phyloP scores from a whole-genome alignment of 371 early-diverging fungal species.

The Mucor sp. region DNA sequence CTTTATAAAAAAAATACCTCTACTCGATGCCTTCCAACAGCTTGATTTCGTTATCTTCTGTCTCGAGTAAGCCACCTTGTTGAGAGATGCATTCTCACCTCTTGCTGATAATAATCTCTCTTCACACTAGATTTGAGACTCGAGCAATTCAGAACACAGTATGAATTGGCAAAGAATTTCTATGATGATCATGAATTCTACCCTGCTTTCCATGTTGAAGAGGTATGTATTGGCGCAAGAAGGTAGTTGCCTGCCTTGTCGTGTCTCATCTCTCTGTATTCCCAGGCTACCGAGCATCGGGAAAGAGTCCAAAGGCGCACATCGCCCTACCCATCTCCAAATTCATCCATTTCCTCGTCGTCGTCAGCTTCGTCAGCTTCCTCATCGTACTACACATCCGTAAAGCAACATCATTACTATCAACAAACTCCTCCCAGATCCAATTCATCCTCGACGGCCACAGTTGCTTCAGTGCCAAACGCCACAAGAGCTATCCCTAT shows the following conservation, averaged over 20 bases:
- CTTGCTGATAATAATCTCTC: not conserved
- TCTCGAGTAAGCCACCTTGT: constrained; percentile 10
- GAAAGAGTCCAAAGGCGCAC: constrained; percentile 40
- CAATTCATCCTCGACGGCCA: not conserved
- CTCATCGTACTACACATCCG: not conserved
- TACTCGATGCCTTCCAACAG: constrained; percentile 1
- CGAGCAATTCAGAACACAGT: constrained; percentile 39
- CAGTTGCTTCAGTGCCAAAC: not conserved
- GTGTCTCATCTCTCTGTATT: not conserved
- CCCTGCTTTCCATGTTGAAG: constrained; percentile 32
- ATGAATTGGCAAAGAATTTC: constrained; percentile 47
- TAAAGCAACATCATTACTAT: not conserved
- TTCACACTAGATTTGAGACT: constrained; percentile 20
- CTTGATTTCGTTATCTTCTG: constrained; percentile 9
- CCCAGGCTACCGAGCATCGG: constrained; percentile 32
- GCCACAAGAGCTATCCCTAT: constrained; percentile 39
- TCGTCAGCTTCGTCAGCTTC: not conserved
- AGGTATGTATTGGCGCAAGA: not conserved
- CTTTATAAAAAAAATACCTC: not conserved
- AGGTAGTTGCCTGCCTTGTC: not conserved
- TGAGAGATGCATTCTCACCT: not conserved
- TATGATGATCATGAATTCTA: constrained; percentile 50
- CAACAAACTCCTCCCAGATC: not conserved
- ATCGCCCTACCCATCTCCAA: constrained; percentile 41
- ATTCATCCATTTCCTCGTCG: constrained; percentile 20